These are phyloP conservation scores for Fusarium torreyae DNA, from an alignment of 2,329 filamentous ascomycete species.

Conservation along the genomic window DNA sequence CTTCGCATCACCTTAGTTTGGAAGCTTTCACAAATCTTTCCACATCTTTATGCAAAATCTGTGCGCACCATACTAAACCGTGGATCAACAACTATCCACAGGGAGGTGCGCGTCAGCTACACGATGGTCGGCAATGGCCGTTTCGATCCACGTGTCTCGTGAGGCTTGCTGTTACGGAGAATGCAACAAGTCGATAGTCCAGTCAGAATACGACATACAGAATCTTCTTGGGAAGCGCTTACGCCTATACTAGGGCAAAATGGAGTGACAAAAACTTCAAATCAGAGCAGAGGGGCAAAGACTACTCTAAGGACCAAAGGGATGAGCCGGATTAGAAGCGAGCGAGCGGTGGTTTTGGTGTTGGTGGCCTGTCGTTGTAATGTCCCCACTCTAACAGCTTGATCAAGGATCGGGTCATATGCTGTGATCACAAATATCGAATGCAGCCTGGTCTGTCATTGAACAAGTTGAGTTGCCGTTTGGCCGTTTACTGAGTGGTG, in stretches of 20 bases:
- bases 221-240: constrained; percentile 6
- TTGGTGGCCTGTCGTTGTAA: constrained; percentile 23
- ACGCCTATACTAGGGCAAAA: background rate
- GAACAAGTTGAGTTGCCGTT: background rate
- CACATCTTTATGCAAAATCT: constrained; percentile 18
- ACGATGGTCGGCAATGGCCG: constrained; percentile 7
- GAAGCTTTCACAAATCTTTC: constrained; percentile 22
- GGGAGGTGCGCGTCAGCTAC: constrained; percentile 31
- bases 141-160: constrained; percentile 38
- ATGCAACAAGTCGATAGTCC: constrained; percentile 16
- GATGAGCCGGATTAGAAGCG: constrained; percentile 7
- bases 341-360: constrained; percentile 23
- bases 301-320: background rate
- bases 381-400: constrained; percentile 9
- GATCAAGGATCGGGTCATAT: constrained; percentile 8
- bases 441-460: background rate
- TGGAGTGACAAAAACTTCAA: background rate
- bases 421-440: background rate
- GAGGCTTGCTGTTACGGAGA: constrained; percentile 16
- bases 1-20: background rate
- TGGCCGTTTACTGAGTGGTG: background rate
- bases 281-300: background rate
- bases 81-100: background rate
- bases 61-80: constrained; percentile 1
- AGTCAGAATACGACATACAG: constrained; percentile 18